Percentiles rank a stretch among this genome's conserved stretches.
These are phyloP conservation scores for Larix sibirica DNA, from an alignment of 83 land plant species.

Conservation along the genomic window DNA sequence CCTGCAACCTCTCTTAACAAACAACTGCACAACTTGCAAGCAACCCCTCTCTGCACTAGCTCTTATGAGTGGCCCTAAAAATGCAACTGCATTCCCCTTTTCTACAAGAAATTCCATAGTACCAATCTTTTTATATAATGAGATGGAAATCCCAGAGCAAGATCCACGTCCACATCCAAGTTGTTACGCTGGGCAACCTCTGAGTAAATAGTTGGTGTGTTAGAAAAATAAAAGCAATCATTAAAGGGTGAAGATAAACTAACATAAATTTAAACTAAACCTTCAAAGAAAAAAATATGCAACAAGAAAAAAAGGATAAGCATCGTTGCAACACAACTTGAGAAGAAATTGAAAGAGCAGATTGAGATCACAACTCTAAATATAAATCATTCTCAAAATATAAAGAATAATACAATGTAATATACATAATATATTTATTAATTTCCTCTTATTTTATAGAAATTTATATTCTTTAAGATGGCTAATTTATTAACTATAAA, in stretches of 20 bases:
- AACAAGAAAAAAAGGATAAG: background rate
- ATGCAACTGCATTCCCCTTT: slow-evolving; percentile 80
- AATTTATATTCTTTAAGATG: no score
- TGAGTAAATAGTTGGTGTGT: background rate
- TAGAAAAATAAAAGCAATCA: background rate
- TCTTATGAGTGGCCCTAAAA: slow-evolving; percentile 91
- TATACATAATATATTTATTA: no score
- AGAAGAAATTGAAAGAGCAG: background rate
- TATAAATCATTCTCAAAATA: no score
- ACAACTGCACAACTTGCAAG: slow-evolving; percentile 88
- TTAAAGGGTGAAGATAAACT: background rate
- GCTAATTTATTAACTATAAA: no score
- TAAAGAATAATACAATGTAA: no score
- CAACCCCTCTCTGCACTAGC: slow-evolving; percentile 96
- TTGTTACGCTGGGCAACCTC: slow-evolving; percentile 91
- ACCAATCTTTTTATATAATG: slow-evolving; percentile 88
- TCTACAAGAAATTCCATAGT: slow-evolving; percentile 96
- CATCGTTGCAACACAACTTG: background rate
- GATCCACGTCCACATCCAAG: slow-evolving; percentile 92
- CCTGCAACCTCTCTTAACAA: slow-evolving; percentile 81
- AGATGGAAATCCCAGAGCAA: slow-evolving; percentile 92
- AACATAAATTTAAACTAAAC: no score
- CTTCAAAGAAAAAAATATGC: background rate
- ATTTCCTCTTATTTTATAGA: no score
- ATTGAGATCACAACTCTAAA: no score